These are phyloP conservation scores for Chaetoscypha palmicola DNA, from an alignment of 2,329 filamentous ascomycete species.

Conservation along the genomic window DNA sequence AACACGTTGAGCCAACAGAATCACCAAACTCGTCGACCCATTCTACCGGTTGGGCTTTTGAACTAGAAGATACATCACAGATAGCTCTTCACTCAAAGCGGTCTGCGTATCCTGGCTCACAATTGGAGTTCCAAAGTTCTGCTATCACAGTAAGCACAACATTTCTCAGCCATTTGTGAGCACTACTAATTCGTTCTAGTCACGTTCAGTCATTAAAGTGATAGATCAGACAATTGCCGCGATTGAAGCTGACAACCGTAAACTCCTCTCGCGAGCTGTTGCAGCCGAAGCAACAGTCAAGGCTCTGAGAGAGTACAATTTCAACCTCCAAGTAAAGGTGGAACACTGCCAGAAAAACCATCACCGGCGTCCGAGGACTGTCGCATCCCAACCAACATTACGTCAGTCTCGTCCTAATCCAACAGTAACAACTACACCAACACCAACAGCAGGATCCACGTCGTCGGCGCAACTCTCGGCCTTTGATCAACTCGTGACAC, in stretches of 20 bases:
- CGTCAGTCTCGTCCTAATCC: constrained; percentile 1
- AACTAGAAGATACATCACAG: constrained; percentile 26
- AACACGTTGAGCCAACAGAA: constrained; percentile 6
- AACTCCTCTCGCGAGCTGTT: constrained; percentile 19
- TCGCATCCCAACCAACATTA: constrained; percentile 4
- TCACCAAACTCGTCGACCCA: constrained; percentile 10
- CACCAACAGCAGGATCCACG: neutral
- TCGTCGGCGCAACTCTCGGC: neutral
- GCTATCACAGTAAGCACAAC: constrained; percentile 5
- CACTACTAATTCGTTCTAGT: constrained; percentile 11
- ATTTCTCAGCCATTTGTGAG: neutral
- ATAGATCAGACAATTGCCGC: constrained; percentile 23
- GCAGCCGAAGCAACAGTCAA: constrained; percentile 25
- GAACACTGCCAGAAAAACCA: constrained; percentile 18
- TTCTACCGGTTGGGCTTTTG: constrained; percentile 18
- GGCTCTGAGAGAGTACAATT: constrained; percentile 19
- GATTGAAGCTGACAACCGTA: constrained; percentile 23
- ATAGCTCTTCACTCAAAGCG: constrained; percentile 8
- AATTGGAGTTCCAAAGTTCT: constrained; percentile 7
- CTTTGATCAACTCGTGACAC: neutral
- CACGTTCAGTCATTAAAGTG: constrained; percentile 19
- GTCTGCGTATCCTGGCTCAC: constrained; percentile 10
- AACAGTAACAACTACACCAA: neutral
- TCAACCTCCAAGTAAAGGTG: constrained; percentile 18
- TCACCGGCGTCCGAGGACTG: constrained; percentile 6